Evolutionary conservation across 306 rosid genomes (phyloP), one percentile per base, ranked within the genome.

Genomic region (Quercus suber): DNA sequence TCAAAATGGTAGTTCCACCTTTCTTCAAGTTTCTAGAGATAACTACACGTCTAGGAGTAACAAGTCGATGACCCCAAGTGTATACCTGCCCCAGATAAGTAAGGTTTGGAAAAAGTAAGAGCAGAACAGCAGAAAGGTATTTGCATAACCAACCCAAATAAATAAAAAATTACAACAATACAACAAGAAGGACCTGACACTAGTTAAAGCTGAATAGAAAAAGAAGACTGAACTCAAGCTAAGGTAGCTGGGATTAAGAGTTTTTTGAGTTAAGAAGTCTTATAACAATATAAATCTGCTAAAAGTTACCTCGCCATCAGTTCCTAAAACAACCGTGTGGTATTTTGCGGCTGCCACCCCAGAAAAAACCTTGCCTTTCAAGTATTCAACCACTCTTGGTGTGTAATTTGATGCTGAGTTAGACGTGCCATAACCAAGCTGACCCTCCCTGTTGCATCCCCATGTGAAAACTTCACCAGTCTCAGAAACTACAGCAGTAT

Each of bases 41-140:
- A 19, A 93, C 90, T 35, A 93, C 97, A 69, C 99, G 98, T 80
- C 82, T 90, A 31, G 99, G 97, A 33, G 94, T 92, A 71, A 95
- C 99, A 76, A 90, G 95, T 60, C 93, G 90, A 89, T 95, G 94
- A 77, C 99, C 99, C 98, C 99, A 95, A 74, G 99, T 92, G 87
- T 86, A 92, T 31, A 93, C 99, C 99, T 95, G 87, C 80, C 70
- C 69, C 85, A 83, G 52, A 35, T 19, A 19, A 35, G 52, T 35
- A 35, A 3, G 52, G 20, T 9, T 33, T n/a, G 27, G 71, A 37
- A 23, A 68, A 68, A 68, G 20, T 68, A 19, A 45, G 45, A 21
- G 57, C 60, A 18, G 15, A 71, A 71, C 20, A 45, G 15, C 51
- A 45, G 79, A 17, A 23, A 64, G 27, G 27, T 56, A 55, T 55